phyloP scores from a whole-genome alignment of 179 eudicot genomes.

The Heliamphora pulchella region DNA sequence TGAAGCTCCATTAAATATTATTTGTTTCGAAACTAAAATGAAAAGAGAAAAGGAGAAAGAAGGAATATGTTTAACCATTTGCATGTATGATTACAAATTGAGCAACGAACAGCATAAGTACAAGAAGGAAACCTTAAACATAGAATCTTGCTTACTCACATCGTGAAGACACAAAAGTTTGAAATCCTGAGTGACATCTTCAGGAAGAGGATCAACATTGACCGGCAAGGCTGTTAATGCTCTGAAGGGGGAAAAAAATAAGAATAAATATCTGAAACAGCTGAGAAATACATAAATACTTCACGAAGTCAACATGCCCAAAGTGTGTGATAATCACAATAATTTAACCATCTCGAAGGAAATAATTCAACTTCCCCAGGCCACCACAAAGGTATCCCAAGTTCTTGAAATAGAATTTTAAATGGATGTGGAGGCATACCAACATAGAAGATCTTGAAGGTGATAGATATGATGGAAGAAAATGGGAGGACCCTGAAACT shows the following conservation, averaged over 20 bases:
- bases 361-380: not conserved
- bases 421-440: not conserved
- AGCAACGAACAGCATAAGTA: slow-evolving; percentile 8
- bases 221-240: slow-evolving; percentile 52
- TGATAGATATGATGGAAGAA: not conserved
- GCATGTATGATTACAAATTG: not conserved
- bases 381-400: not conserved
- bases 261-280: slow-evolving; percentile 5
- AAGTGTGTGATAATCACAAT: not conserved
- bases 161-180: slow-evolving; percentile 63
- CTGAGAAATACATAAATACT: slow-evolving; percentile 1
- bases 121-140: slow-evolving; percentile 4
- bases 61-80: not conserved
- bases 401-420: not conserved
- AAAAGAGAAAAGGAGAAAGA: not conserved
- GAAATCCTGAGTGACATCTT: slow-evolving; percentile 52
- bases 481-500: too few relatives aligned
- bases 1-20: not conserved
- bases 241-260: slow-evolving; percentile 35
- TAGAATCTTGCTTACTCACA: slow-evolving; percentile 42
- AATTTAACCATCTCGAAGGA: not conserved
- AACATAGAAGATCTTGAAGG: not conserved
- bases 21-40: slow-evolving; percentile 7
- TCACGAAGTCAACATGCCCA: not conserved
- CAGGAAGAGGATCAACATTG: slow-evolving; percentile 76